A percentile compares a stretch with the other conserved stretches of the same genome.
phyloP scores from a whole-genome alignment of 139 green algal species.

The Coelastrella sp. region DNA sequence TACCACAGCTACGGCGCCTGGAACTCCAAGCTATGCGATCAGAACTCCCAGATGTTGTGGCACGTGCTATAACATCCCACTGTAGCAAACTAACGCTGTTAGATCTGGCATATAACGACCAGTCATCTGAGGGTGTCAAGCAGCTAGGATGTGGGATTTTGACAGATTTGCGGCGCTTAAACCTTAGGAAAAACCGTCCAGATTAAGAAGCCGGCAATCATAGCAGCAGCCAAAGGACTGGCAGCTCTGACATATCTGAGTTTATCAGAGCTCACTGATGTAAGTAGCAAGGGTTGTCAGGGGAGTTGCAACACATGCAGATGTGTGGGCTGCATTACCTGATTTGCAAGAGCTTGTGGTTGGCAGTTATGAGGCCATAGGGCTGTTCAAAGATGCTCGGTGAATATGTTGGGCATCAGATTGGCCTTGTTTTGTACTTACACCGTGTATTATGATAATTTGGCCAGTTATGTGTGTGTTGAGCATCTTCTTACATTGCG shows the following conservation, averaged over 20 bases:
- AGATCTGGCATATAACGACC: constrained; percentile 36
- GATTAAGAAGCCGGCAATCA: not conserved
- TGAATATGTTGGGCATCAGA: no score
- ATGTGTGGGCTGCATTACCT: constrained; percentile 30
- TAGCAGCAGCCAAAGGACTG: not conserved
- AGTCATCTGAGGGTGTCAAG: constrained; percentile 12
- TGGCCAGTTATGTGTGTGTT: no score
- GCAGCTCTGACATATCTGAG: constrained; percentile 16
- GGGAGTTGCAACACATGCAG: not conserved
- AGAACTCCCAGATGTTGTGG: constrained; percentile 8
- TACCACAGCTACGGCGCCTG: constrained; percentile 10
- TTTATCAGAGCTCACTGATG: constrained; percentile 19
- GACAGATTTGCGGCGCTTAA: not conserved
- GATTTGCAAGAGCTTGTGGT: constrained; percentile 36
- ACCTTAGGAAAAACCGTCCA: constrained; percentile 34
- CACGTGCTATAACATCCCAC: not conserved
- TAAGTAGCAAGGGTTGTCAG: not conserved
- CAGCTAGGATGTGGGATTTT: not conserved
- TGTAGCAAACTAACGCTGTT: constrained; percentile 8
- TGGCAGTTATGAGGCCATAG: constrained; percentile 6
- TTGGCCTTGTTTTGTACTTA: no score
- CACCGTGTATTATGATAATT: no score
- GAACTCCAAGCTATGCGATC: constrained; percentile 21
- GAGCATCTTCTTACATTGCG: no score
- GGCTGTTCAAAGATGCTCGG: not conserved